Evolutionary conservation across 2,329 filamentous ascomycete species (phyloP), one percentile per base, ranked within the genome.

Genomic region (Trichophaea hybrida): DNA sequence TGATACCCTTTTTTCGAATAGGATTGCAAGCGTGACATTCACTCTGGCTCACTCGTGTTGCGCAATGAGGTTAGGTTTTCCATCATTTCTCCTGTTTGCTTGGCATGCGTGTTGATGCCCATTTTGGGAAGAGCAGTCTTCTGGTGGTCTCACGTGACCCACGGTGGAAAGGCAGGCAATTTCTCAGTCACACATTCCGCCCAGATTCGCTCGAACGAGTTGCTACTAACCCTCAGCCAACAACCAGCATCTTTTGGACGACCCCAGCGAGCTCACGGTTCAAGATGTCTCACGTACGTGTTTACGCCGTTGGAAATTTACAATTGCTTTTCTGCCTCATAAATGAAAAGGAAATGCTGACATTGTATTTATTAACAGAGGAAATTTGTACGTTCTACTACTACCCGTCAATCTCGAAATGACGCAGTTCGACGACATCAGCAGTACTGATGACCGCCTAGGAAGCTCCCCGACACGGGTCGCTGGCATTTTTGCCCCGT

Each of bases 391-490:
- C 61, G 67, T 67, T 46, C 33, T 44, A 38, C 46, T 12, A 24
- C n/a, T 33, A 15, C 12, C 13, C 40, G 12, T 12, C 32, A 34
- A 57, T 17, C 40, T 24, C 24, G 24, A 24, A 24, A 24, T 24
- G 24, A 24, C 24, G 32, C 12, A 15, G 46, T 10, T 53, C 17
- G 7, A 51, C 53, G 17, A 51, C 58, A 54, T 40, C 10, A 51
- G 52, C 49, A 35, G 48, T 37, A 35, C 40, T 60, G 52, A 58
- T 53, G 43, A 61, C 44, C 34, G 24, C 24, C 46, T 61, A 79
- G 77, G 82, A 94, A 83, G 90, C 90, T 75, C 90, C 90, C 74
- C 86, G 91, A 76, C 91, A 97, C 80, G 93, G 91, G 75, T 90
- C 86, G 74, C 80, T 97, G 76, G 86, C 86, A 71, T 91, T 83